phyloP scores from a whole-genome alignment of 1,139 yeast species.

The Eremothecium gossypii region DNA sequence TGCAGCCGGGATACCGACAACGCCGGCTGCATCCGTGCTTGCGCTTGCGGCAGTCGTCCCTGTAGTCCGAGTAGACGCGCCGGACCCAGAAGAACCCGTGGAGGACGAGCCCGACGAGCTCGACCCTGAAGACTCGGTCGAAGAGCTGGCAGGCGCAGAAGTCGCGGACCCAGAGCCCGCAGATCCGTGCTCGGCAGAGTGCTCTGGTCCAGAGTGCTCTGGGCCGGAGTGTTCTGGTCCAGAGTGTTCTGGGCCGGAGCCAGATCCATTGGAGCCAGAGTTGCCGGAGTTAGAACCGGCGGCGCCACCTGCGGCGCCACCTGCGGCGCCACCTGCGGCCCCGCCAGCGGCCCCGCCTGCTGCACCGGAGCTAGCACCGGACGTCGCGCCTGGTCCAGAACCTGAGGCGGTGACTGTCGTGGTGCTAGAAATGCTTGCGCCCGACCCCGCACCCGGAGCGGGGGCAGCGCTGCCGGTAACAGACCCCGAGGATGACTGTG shows the following conservation, averaged over 20 bases:
- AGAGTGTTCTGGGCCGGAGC: not conserved
- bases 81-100: not conserved
- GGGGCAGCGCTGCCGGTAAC: not conserved
- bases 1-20: conserved; percentile 9
- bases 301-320: conserved; percentile 1
- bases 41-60: conserved; percentile 6
- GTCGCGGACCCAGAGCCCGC: not conserved
- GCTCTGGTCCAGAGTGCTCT: too few species aligned
- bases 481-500: not conserved
- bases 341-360: too few species aligned
- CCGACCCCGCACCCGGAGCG: conserved; percentile 3
- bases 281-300: not conserved
- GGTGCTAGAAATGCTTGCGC: not conserved
- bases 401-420: conserved; percentile 4
- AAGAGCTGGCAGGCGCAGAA: conserved; percentile 4
- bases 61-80: conserved; percentile 1
- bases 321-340: conserved; percentile 2
- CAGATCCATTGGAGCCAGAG: not conserved
- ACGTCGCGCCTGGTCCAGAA: not conserved
- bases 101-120: conserved; percentile 6
- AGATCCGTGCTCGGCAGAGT: too few species aligned
- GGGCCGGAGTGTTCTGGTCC: too few species aligned
- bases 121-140: conserved; percentile 9
- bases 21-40: conserved; percentile 11
- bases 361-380: not conserved